Conservation (phyloP, 306 rosid species). For the Elaeagnus macrophylla region DNA sequence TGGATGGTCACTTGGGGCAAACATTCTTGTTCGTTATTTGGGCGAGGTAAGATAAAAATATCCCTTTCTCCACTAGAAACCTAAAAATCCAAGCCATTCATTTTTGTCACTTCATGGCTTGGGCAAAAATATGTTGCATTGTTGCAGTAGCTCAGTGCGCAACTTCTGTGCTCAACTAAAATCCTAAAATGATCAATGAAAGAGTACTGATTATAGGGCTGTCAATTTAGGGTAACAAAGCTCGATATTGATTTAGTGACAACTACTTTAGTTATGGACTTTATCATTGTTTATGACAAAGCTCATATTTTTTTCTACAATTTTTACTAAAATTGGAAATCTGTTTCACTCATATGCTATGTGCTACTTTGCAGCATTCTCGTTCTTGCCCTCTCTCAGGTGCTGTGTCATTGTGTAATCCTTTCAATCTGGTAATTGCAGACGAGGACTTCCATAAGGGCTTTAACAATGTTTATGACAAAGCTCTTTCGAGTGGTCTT, state of each 20-base stretch:
- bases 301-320: not conserved
- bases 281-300: not conserved
- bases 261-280: not conserved
- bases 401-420: constrained; percentile 94
- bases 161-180: not conserved
- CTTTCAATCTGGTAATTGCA: constrained; percentile 76
- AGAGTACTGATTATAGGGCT: not conserved
- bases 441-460: constrained; percentile 92
- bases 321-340: constrained; percentile 5
- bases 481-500: constrained; percentile 61
- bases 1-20: constrained; percentile 98
- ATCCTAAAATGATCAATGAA: not conserved
- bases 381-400: constrained; percentile 65
- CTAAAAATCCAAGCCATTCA: not conserved
- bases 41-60: constrained; percentile 48
- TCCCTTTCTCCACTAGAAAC: not conserved
- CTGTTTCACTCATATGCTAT: constrained; percentile 13
- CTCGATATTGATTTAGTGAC: not conserved
- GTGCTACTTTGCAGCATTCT: constrained; percentile 55
- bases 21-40: constrained; percentile 85
- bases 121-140: not conserved
- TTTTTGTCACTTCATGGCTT: not conserved
- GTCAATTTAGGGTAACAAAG: not conserved
- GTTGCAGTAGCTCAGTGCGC: not conserved
- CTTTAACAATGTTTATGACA: constrained; percentile 70